Conservation (phyloP, 106 monocot species). For the Dactylorhiza incarnata region DNA sequence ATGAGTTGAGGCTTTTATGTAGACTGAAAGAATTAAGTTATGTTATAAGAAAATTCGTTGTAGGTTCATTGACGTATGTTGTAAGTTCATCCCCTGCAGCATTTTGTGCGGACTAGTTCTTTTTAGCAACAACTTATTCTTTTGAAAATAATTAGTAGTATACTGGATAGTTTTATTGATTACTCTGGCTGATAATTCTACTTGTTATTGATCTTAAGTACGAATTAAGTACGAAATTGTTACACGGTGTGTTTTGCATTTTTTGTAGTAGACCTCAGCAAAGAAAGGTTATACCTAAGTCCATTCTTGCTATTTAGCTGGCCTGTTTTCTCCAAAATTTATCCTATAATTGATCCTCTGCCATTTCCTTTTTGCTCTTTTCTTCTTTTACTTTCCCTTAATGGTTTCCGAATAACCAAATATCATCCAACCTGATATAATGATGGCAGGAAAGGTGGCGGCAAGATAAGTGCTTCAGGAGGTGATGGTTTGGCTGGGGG, state of each 20-base stretch:
- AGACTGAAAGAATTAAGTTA: too few species aligned
- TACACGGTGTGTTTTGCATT: background rate
- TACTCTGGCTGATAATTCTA: background rate
- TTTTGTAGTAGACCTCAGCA: background rate
- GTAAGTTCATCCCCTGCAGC: too few species aligned
- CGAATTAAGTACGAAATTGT: background rate
- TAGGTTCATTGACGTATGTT: too few species aligned
- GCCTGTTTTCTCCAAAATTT: background rate
- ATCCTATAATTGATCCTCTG: background rate
- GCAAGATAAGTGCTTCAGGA: conserved; percentile 91
- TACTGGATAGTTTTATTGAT: background rate
- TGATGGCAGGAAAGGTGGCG: conserved; percentile 68
- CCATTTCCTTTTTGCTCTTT: background rate
- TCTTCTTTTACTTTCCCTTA: background rate
- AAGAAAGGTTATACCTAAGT: background rate
- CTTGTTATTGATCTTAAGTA: background rate
- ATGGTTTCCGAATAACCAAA: background rate
- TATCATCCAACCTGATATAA: conserved; percentile 9
- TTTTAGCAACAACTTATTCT: too few species aligned
- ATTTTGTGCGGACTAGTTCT: too few species aligned
- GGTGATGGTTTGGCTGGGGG: conserved; percentile 90
- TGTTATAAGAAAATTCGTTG: too few species aligned
- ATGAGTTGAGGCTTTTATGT: too few species aligned
- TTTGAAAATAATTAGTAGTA: background rate
- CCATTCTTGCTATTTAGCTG: background rate